Evolutionary conservation across 257 asterid species (phyloP).

Genomic region (Gentiana macrophylla): DNA sequence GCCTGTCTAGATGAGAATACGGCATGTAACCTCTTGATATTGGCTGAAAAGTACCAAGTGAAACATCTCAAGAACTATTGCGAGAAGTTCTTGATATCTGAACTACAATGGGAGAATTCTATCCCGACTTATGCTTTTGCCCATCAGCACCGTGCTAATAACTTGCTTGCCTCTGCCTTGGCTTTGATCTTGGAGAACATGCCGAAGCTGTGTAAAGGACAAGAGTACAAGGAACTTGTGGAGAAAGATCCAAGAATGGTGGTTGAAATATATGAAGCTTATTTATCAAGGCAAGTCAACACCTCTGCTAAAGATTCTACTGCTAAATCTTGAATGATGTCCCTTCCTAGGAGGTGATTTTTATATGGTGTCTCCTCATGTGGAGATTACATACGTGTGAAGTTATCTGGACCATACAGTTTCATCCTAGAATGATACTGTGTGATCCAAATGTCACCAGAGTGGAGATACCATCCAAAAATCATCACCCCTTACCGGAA

Average conservation of each 20-base stretch:
- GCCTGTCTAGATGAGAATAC: conserved; percentile 56
- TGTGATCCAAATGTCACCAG: no score
- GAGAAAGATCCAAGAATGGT: conserved; percentile 81
- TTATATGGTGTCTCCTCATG: no score
- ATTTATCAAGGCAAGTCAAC: conserved; percentile 67
- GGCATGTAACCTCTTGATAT: conserved; percentile 71
- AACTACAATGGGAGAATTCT: conserved; percentile 66
- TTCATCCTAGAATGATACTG: no score
- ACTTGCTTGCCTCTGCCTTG: conserved; percentile 56
- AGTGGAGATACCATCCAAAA: no score
- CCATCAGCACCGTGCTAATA: conserved; percentile 63
- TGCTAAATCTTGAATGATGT: conserved; percentile 20
- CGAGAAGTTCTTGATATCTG: conserved; percentile 62
- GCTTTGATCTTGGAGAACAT: conserved; percentile 60
- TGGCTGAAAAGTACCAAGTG: conserved; percentile 84
- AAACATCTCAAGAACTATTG: conserved; percentile 71
- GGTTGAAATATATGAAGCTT: conserved; percentile 67
- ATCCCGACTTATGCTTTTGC: conserved; percentile 66
- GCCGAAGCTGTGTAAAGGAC: conserved; percentile 59
- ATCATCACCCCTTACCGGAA: no score
- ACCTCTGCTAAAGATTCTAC: conserved; percentile 54
- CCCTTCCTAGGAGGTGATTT: no score
- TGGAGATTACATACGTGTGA: no score
- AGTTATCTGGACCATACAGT: no score
- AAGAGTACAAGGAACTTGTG: conserved; percentile 63